phyloP scores from a whole-genome alignment of 108 stramenopile species.

The Nannochloropsis granulata region DNA sequence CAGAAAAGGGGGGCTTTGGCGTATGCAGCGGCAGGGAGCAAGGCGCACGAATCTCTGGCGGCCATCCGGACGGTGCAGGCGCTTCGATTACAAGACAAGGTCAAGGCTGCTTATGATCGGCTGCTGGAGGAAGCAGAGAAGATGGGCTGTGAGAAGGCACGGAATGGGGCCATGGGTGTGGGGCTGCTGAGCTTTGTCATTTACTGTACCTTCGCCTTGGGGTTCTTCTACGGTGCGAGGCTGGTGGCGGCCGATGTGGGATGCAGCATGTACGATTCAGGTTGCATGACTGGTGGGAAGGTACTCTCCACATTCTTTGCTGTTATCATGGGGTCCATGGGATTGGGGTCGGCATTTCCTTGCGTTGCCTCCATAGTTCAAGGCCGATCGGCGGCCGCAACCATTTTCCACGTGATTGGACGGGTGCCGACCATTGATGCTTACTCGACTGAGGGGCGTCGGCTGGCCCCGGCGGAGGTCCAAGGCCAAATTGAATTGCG shows the following conservation, averaged over 20 bases:
- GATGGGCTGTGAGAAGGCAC: neutral
- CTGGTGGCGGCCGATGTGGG: too few relatives aligned
- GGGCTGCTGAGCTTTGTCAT: neutral
- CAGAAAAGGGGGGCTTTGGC: neutral
- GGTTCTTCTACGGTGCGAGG: neutral
- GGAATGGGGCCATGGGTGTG: neutral
- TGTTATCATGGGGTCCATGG: too few relatives aligned
- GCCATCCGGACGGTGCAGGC: neutral
- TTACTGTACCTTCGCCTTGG: neutral
- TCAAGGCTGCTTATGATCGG: neutral
- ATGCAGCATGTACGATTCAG: too few relatives aligned
- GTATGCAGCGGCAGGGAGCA: neutral
- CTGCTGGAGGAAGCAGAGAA: neutral
- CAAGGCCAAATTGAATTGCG: neutral
- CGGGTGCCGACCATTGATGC: neutral
- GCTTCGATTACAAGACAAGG: neutral
- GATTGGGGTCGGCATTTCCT: too few relatives aligned
- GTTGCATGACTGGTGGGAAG: too few relatives aligned
- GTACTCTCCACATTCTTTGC: too few relatives aligned
- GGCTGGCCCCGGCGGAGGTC: neutral
- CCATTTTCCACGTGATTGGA: slow-evolving; percentile 42
- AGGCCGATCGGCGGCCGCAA: neutral
- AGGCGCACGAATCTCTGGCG: neutral
- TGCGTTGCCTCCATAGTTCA: too few relatives aligned
- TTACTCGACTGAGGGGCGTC: too few relatives aligned